Percentiles rank a stretch among this genome's conserved stretches.
Evolutionary conservation across 2,329 filamentous ascomycete species (phyloP).

Genomic region (Aspergillus aculeatinus): DNA sequence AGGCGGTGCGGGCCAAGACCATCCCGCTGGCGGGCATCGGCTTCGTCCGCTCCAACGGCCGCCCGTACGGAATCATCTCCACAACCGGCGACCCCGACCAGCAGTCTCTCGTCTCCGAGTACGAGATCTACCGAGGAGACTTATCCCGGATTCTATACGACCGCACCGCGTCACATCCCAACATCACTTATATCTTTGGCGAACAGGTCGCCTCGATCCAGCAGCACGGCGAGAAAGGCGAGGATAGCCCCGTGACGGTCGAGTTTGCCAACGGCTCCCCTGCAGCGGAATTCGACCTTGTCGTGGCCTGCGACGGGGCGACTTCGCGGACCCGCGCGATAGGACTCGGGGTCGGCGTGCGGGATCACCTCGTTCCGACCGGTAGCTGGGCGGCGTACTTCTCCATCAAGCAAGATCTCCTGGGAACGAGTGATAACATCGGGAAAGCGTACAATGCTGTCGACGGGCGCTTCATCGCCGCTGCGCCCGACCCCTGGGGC

Average conservation of each 20-base stretch:
- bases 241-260: neutral
- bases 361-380: neutral
- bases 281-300: neutral
- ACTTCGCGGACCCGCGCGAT: constrained; percentile 1
- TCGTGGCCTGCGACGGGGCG: neutral
- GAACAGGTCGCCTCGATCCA: constrained; percentile 4
- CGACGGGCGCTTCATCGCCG: neutral
- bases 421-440: neutral
- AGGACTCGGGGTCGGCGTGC: neutral
- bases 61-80: neutral
- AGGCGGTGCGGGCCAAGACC: neutral
- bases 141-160: neutral
- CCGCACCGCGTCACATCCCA: neutral
- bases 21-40: neutral
- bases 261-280: neutral
- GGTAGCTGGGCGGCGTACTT: neutral
- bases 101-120: neutral
- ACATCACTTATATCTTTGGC: constrained; percentile 1
- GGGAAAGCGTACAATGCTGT: neutral
- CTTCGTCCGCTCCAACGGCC: neutral
- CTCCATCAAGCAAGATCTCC: neutral
- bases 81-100: neutral
- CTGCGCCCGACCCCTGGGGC: neutral
- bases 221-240: neutral
- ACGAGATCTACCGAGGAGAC: neutral